A percentile compares a stretch with the other conserved stretches of the same genome.
phyloP scores from a whole-genome alignment of 2,329 filamentous ascomycete species.

The Paraphoma sp. region DNA sequence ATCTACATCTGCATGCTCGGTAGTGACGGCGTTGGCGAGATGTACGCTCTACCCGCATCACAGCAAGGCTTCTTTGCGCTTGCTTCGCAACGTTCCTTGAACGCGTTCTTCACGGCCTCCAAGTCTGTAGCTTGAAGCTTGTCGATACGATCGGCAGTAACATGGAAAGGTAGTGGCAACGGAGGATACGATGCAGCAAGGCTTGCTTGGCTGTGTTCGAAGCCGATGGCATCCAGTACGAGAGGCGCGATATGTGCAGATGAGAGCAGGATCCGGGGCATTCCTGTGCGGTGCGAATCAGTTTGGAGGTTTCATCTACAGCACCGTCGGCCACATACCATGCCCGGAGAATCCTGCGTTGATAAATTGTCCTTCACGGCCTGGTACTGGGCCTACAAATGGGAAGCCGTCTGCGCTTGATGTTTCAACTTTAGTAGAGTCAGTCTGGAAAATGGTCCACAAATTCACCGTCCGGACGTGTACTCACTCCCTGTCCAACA shows the following conservation, averaged over 20 bases:
- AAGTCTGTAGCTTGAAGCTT: slow-evolving; percentile 9
- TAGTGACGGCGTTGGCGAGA: background rate
- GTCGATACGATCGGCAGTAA: slow-evolving; percentile 7
- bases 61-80: slow-evolving; percentile 15
- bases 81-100: slow-evolving; percentile 1
- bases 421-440: slow-evolving; percentile 3
- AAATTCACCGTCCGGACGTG: background rate
- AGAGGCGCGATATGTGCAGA: slow-evolving; percentile 12
- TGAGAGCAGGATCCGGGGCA: slow-evolving; percentile 13
- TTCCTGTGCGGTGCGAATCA: slow-evolving; percentile 1
- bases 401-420: slow-evolving; percentile 11
- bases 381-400: slow-evolving; percentile 11
- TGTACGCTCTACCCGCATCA: background rate
- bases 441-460: background rate
- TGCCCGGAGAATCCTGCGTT: slow-evolving; percentile 13
- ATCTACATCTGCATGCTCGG: background rate
- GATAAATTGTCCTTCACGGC: slow-evolving; percentile 9
- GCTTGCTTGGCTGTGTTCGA: slow-evolving; percentile 6
- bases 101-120: background rate
- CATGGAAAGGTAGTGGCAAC: slow-evolving; percentile 12
- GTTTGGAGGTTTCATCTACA: background rate
- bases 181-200: slow-evolving; percentile 9
- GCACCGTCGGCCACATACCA: slow-evolving; percentile 4
- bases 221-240: slow-evolving; percentile 8
- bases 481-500: slow-evolving; percentile 14